Percentiles rank a stretch among this genome's conserved stretches.
These are phyloP conservation scores for Penicillium sp. DNA, from an alignment of 2,329 filamentous ascomycete species.

Conservation along the genomic window DNA sequence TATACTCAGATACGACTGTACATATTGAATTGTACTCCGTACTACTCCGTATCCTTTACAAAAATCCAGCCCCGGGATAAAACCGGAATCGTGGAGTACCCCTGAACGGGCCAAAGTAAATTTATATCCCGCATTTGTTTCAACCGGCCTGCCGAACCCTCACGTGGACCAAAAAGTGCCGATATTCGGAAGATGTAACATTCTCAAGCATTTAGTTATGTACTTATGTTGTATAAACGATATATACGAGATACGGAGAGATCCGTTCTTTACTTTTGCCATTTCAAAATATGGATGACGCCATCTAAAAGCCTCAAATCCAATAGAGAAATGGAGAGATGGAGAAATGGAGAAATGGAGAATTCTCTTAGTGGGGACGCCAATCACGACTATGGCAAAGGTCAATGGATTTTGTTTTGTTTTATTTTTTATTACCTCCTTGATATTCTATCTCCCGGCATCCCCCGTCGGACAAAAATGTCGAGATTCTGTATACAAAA, in stretches of 20 bases:
- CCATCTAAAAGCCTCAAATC: background rate
- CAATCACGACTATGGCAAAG: background rate
- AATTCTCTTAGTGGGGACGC: background rate
- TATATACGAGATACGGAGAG: background rate
- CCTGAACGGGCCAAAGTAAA: background rate
- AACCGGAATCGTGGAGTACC: background rate
- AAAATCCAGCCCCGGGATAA: background rate
- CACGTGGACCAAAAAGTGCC: constrained; percentile 5
- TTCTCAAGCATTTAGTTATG: background rate
- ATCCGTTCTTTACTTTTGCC: background rate
- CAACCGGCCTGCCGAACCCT: constrained; percentile 4
- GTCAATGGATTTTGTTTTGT: background rate
- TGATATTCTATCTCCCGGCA: background rate
- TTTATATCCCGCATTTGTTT: constrained; percentile 2
- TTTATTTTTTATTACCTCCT: background rate
- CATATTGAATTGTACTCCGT: background rate
- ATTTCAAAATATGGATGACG: background rate
- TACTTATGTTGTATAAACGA: background rate
- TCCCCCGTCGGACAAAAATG: background rate
- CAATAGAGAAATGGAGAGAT: background rate
- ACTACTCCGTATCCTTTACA: background rate
- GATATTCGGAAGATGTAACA: background rate
- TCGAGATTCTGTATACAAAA: no score
- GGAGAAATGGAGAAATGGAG: background rate
- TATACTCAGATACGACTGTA: background rate